Evolutionary conservation across 495 filamentous ascomycete genomes (phyloP).

Genomic region (Penicillium simplicissimum): DNA sequence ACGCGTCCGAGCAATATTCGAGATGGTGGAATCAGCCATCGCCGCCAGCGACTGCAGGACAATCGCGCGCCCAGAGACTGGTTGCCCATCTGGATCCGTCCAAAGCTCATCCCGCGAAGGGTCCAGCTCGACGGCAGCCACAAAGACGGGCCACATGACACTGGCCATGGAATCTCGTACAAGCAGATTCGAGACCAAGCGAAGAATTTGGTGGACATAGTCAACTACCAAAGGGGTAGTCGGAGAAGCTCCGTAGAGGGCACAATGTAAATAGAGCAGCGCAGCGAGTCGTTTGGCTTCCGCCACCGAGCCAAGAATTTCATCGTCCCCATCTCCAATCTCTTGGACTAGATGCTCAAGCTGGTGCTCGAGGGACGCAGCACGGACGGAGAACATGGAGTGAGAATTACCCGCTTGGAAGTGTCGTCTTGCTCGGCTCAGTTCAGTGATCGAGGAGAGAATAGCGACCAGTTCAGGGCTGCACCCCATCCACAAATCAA

Average conservation of each 20-base stretch:
- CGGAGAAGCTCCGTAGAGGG: conserved; percentile 41
- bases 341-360: conserved; percentile 41
- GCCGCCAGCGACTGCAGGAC: conserved; percentile 42
- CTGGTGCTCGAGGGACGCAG: conserved; percentile 31
- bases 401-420: conserved; percentile 26
- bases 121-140: conserved; percentile 47
- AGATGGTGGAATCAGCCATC: conserved; percentile 44
- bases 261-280: conserved; percentile 44
- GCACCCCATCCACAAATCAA: conserved; percentile 51
- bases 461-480: conserved; percentile 45
- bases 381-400: conserved; percentile 29
- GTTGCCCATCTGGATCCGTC: conserved; percentile 18
- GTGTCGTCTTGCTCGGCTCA: conserved; percentile 39
- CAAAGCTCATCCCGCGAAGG: conserved; percentile 42
- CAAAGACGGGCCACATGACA: conserved; percentile 49
- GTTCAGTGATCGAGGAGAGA: conserved; percentile 43
- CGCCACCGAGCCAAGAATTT: conserved; percentile 33
- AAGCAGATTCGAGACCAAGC: conserved; percentile 37
- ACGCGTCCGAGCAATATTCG: conserved; percentile 43
- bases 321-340: conserved; percentile 33
- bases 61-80: conserved; percentile 37
- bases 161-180: conserved; percentile 32
- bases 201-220: conserved; percentile 40
- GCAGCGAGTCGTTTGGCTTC: conserved; percentile 47
- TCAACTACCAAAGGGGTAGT: conserved; percentile 37